Percentiles rank a stretch among this genome's conserved stretches.
phyloP scores from a whole-genome alignment of 257 asterid species.

The Leonotis leonurus region DNA sequence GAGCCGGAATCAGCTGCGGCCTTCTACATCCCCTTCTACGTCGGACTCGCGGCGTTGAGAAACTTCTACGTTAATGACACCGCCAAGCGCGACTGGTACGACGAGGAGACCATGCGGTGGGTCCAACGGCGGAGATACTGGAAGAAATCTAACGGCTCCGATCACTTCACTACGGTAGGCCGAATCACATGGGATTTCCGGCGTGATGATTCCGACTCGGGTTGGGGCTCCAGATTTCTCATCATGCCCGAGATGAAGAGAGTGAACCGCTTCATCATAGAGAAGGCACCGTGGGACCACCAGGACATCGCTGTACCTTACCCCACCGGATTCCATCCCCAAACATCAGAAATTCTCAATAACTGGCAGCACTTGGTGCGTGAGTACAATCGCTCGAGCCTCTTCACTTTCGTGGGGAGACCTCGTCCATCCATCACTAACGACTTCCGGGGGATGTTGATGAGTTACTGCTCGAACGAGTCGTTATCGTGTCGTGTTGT shows the following conservation, averaged over 20 bases:
- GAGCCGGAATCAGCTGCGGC: conserved; percentile 41
- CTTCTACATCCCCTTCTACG: conserved; percentile 50
- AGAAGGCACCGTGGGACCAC: conserved; percentile 22
- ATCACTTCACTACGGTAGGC: conserved; percentile 43
- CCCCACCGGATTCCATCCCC: conserved; percentile 46
- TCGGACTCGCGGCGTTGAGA: conserved; percentile 42
- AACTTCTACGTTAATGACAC: conserved; percentile 38
- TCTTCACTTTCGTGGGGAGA: conserved; percentile 25
- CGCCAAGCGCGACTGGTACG: conserved; percentile 29
- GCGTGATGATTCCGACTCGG: conserved; percentile 22
- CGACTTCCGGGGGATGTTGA: conserved; percentile 27
- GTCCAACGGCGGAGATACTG: conserved; percentile 22
- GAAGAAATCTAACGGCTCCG: conserved; percentile 30
- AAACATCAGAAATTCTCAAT: background rate
- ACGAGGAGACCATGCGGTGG: conserved; percentile 40
- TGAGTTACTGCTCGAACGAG: conserved; percentile 21
- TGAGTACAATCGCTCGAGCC: conserved; percentile 2
- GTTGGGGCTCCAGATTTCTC: conserved; percentile 46
- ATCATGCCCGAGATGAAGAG: conserved; percentile 41
- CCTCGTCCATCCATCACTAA: background rate
- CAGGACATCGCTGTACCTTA: conserved; percentile 35
- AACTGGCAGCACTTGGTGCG: conserved; percentile 26
- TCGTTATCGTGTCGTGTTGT: background rate
- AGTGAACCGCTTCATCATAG: conserved; percentile 35
- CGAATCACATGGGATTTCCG: conserved; percentile 58